Base-by-base conservation (phyloP, 345 rosid species). In the Punica granatum region DNA sequence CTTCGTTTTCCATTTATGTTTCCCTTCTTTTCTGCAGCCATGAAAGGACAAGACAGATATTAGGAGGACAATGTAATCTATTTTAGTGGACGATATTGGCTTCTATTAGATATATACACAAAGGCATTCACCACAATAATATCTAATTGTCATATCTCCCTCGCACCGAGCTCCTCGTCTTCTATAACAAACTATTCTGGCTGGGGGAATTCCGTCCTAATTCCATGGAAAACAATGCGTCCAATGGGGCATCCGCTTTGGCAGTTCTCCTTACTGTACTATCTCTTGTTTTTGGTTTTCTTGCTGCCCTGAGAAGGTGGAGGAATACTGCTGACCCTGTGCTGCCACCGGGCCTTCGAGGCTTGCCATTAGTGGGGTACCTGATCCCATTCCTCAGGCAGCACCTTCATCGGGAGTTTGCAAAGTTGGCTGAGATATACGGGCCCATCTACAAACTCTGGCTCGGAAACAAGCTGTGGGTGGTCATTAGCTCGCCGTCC, bases 401-500 rank as follows among this genome's bases (percentile, higher is more conserved):
- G 4, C 43, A 78, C 60, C 73, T 70, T 7, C 87, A 67, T 72
- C 41, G 63, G 26, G 34, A 43, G 9, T 83, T 78, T 42, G 73
- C 72, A 11, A 32, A 78, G 64, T 21, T 83, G 59, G 72, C 78
- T 6, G 12, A 11, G 3, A 25, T 25, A 1, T 72, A 78, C 37
- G 80, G 85, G 2, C 81, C 85, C 18, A 83, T 81, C 42, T 77
- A 72, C 69, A 81, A 79, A 65, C 70, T 83, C 5, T 67, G 73
- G 59, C 69, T 83, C 3, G 84, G 85, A 37, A 68, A 54, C 60
- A 75, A 73, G 67, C 32, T 69, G 0, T 72, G 70, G 34, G 46
- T 84, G 11, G 73, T 81, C 7, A 42, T 84, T 3, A 75, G 73
- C 76, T 84, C 82, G 0, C 75, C 88, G 0, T 10, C 70, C 0